Evolutionary conservation across 805 yeast genomes (phyloP), one percentile per base, ranked within the genome.

Genomic region (Suhomyces sp.): DNA sequence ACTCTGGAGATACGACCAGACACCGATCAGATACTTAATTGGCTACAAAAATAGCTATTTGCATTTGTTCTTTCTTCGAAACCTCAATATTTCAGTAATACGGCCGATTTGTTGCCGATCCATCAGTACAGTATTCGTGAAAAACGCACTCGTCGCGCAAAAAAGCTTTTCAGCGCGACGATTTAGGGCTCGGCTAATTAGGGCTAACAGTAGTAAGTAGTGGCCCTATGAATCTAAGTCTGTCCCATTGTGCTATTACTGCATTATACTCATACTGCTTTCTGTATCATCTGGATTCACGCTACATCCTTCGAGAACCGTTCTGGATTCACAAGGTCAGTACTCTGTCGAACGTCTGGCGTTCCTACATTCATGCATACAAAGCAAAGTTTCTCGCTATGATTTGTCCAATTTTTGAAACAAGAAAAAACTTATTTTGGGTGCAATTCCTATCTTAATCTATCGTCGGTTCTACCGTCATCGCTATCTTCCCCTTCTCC

Each of bases 401-500:
- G 15, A 5, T n/a, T 31, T n/a, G 33, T 29, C 33, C 17, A 31
- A 31, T n/a, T 31, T n/a, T 13, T 31, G 7, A 6, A 13, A 13
- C 35, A 13, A 31, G 33, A 29, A n/a, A 31, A 31, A 12, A 27
- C 31, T 10, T 10, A 27, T 27, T 24, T 31, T n/a, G 35, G 17
- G 35, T 31, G 35, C 35, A 31, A 31, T n/a, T 27, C 15, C 19
- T 37, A 37, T 19, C 41, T 22, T 41, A 54, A 52, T 35, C 55
- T 53, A 49, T 50, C 53, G 46, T 53, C 58, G 24, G 46, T 33
- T 27, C 44, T 35, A 17, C 52, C 57, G 24, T 44, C 54, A 51
- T 46, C 48, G 19, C 29, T 22, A 1, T 52, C 59, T 25, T 57
- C 61, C 15, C 55, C 64, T 6, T 67, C 78, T 2, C 75, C 78